These are phyloP conservation scores for Penicillium sp. DNA, from an alignment of 2,329 filamentous ascomycete species.

Conservation along the genomic window DNA sequence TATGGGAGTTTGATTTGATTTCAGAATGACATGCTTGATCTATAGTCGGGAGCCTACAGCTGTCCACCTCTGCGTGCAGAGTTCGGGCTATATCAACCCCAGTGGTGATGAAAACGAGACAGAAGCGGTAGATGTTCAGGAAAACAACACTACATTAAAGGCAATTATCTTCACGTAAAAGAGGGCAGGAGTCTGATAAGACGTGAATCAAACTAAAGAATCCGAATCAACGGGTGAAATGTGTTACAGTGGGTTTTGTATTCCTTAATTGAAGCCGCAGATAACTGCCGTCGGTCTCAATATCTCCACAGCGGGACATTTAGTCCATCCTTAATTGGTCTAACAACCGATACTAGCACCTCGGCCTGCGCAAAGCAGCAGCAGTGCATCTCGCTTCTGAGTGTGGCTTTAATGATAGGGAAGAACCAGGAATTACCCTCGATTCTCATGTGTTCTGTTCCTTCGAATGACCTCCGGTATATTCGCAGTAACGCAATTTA, in stretches of 20 bases:
- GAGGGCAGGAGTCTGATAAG: neutral
- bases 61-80: neutral
- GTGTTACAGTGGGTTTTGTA: neutral
- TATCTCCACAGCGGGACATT: neutral
- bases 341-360: neutral
- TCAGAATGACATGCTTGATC: neutral
- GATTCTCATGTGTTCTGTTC: neutral
- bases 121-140: neutral
- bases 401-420: no score
- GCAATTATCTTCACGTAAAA: neutral
- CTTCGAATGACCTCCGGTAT: neutral
- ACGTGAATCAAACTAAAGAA: neutral
- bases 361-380: neutral
- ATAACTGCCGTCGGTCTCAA: neutral
- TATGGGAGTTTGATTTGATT: neutral
- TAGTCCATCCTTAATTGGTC: neutral
- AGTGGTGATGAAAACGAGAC: neutral
- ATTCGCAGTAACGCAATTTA: neutral
- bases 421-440: neutral
- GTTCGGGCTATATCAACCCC: neutral
- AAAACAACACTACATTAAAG: neutral
- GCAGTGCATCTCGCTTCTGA: neutral
- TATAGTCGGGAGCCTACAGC: neutral
- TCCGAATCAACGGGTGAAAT: neutral
- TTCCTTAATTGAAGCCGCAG: neutral